phyloP scores from a whole-genome alignment of 1,284 basidiomycete genomes.

The Naganishia sp. region DNA sequence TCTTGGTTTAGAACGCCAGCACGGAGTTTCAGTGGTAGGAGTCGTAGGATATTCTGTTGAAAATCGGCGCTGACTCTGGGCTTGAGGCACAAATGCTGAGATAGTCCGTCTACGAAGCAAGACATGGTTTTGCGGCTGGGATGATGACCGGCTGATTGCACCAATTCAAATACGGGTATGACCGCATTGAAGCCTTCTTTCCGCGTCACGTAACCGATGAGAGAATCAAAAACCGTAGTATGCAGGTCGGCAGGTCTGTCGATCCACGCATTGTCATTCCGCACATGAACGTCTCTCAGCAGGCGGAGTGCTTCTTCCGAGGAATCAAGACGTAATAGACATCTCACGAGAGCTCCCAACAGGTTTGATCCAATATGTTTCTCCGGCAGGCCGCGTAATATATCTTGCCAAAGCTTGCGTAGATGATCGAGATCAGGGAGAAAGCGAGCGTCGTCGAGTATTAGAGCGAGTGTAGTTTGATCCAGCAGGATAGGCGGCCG shows the following conservation, averaged over 20 bases:
- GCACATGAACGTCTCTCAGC: neutral
- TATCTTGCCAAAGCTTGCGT: neutral
- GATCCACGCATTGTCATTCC: neutral
- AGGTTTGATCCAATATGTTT: conserved; percentile 9
- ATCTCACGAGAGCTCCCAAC: conserved; percentile 3
- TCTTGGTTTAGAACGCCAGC: neutral
- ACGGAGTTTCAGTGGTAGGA: neutral
- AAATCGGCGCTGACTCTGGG: neutral
- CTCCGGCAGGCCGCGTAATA: conserved; percentile 1
- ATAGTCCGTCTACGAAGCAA: conserved; percentile 6
- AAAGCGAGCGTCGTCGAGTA: conserved; percentile 10
- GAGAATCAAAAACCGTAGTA: neutral
- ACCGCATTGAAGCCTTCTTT: conserved; percentile 1
- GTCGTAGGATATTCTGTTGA: neutral
- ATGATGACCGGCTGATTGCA: neutral
- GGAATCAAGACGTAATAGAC: conserved; percentile 7
- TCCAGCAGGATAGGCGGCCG: conserved; percentile 10
- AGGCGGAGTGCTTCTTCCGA: conserved; percentile 1
- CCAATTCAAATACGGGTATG: conserved; percentile 7
- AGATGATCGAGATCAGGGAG: neutral
- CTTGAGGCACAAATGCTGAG: neutral
- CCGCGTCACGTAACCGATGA: conserved; percentile 7
- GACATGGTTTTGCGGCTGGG: conserved; percentile 7
- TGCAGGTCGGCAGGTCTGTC: conserved; percentile 11
- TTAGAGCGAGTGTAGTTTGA: conserved; percentile 7